Conservation (phyloP, 495 filamentous ascomycete genomes). For the Talaromyces stipitatus region DNA sequence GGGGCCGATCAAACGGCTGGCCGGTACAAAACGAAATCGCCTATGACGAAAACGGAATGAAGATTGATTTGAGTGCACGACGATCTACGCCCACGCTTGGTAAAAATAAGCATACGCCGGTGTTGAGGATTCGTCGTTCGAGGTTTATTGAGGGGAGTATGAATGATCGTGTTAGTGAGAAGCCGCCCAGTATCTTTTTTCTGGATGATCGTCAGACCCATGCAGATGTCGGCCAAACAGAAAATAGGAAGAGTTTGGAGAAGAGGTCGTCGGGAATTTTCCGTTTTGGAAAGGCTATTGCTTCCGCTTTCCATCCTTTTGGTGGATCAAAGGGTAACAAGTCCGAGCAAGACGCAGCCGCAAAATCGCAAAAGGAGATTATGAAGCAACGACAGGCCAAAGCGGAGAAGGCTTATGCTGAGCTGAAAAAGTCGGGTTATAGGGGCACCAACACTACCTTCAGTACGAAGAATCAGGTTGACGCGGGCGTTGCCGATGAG, state of each 20-base stretch:
- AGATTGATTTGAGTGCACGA: conserved; percentile 1
- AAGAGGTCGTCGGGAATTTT: conserved; percentile 41
- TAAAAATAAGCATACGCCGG: neutral
- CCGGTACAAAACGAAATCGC: conserved; percentile 27
- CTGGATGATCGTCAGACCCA: conserved; percentile 25
- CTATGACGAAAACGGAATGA: conserved; percentile 8
- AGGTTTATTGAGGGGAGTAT: conserved; percentile 69
- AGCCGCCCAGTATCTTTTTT: conserved; percentile 56
- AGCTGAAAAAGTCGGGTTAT: conserved; percentile 53
- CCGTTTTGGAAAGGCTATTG: conserved; percentile 51
- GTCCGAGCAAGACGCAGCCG: conserved; percentile 14
- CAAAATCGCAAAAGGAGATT: conserved; percentile 21
- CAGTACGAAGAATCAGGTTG: conserved; percentile 5
- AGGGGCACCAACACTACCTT: conserved; percentile 33
- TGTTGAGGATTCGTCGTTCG: conserved; percentile 37
- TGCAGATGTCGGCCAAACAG: neutral
- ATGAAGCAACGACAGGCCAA: conserved; percentile 32
- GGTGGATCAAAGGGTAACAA: conserved; percentile 11
- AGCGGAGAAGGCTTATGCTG: conserved; percentile 50
- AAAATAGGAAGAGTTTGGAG: neutral
- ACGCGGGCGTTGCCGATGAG: conserved; percentile 22
- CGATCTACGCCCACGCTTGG: neutral
- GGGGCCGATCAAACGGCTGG: conserved; percentile 43
- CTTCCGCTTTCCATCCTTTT: conserved; percentile 46
- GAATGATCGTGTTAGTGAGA: conserved; percentile 65